Conservation (phyloP, 148 eudicot genomes). For the Nyssa sinensis region DNA sequence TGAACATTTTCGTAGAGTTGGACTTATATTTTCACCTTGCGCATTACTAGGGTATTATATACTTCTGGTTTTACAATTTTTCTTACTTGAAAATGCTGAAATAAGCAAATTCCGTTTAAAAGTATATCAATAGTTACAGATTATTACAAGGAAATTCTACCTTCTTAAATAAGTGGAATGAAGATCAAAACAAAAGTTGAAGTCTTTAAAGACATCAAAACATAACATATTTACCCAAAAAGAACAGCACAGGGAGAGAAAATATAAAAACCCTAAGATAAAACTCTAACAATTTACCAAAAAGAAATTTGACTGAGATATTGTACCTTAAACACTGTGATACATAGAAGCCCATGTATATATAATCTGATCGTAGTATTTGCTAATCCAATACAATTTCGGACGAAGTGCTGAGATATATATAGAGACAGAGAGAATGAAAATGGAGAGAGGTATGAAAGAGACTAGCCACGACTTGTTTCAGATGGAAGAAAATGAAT, state of each 20-base stretch:
- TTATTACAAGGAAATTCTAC: neutral
- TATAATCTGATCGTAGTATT: neutral
- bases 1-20: neutral
- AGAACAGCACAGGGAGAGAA: too few relatives aligned
- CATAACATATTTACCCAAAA: too few relatives aligned
- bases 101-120: too few relatives aligned
- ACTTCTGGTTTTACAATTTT: too few relatives aligned
- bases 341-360: neutral
- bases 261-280: neutral
- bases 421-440: neutral
- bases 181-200: neutral
- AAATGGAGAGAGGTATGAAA: neutral
- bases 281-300: neutral
- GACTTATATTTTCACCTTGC: neutral
- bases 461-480: too few relatives aligned
- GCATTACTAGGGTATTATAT: too few relatives aligned
- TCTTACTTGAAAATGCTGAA: too few relatives aligned
- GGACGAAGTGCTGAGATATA: too few relatives aligned
- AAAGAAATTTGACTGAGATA: neutral
- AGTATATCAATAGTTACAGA: neutral
- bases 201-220: neutral
- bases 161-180: neutral
- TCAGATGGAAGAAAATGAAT: neutral
- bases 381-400: neutral
- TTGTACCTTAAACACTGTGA: neutral